phyloP scores from a whole-genome alignment of 2,329 filamentous ascomycete species.

The Diaporthe citrichinensis region DNA sequence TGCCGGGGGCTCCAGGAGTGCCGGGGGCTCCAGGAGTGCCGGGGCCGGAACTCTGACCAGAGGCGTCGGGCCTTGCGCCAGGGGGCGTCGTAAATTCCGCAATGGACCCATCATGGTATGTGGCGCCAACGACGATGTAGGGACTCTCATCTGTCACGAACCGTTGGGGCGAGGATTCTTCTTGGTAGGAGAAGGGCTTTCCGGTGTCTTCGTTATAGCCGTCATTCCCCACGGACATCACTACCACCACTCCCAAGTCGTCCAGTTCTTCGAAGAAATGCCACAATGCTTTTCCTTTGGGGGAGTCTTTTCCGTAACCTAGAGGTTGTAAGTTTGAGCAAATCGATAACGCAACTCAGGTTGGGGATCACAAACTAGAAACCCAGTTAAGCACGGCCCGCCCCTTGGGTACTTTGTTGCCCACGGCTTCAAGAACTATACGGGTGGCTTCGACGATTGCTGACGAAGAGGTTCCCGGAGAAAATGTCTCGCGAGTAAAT shows the following conservation, averaged over 20 bases:
- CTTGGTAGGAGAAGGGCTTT: not conserved
- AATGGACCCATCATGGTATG: conserved; percentile 29
- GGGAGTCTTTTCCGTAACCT: not conserved
- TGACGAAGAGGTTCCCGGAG: not conserved
- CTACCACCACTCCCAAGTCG: not conserved
- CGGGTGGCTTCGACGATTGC: not conserved
- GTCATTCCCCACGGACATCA: not conserved
- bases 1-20: too few species aligned
- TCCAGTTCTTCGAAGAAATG: not conserved
- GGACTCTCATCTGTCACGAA: conserved; percentile 7
- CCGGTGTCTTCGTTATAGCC: not conserved
- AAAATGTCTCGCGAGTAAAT: not conserved
- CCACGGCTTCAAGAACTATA: not conserved
- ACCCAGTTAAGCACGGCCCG: not conserved
- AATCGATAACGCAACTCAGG: not conserved
- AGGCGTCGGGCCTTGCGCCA: not conserved
- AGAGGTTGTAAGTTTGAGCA: not conserved
- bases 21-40: too few species aligned
- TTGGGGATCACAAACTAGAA: not conserved
- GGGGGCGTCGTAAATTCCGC: conserved; percentile 23
- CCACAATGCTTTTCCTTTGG: not conserved
- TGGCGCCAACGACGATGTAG: conserved; percentile 26
- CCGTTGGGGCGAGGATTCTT: not conserved
- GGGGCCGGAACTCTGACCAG: too few species aligned
- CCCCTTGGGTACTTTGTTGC: not conserved